phyloP scores from a whole-genome alignment of 2,329 filamentous ascomycete species.

The Fusarium euwallaceae region DNA sequence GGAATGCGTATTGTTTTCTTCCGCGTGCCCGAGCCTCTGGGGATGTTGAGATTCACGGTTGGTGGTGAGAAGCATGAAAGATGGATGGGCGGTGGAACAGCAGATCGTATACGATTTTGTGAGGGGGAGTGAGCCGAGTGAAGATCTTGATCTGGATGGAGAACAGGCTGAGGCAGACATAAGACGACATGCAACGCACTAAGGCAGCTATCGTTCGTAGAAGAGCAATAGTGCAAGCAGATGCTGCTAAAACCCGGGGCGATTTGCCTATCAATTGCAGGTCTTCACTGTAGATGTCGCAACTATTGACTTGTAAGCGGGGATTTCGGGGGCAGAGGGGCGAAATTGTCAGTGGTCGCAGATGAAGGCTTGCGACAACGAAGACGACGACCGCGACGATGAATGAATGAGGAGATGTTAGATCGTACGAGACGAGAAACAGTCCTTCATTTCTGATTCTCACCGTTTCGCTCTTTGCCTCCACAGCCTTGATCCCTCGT shows the following conservation, averaged over 20 bases:
- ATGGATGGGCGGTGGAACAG: slow-evolving; percentile 6
- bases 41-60: slow-evolving; percentile 6
- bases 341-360: slow-evolving; percentile 16
- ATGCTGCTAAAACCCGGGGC: background rate
- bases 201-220: slow-evolving; percentile 10
- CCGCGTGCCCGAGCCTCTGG: background rate
- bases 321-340: slow-evolving; percentile 8
- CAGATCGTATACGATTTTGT: slow-evolving; percentile 20
- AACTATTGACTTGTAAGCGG: slow-evolving; percentile 25
- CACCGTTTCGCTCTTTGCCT: background rate
- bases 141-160: slow-evolving; percentile 29
- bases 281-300: background rate
- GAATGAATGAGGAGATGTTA: slow-evolving; percentile 5
- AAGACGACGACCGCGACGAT: background rate
- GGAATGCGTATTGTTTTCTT: background rate
- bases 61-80: slow-evolving; percentile 19
- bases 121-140: slow-evolving; percentile 30
- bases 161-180: slow-evolving; percentile 25
- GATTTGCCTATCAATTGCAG: slow-evolving; percentile 8
- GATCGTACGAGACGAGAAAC: slow-evolving; percentile 2
- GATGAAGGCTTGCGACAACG: slow-evolving; percentile 7
- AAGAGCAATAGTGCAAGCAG: slow-evolving; percentile 11
- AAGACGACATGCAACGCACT: slow-evolving; percentile 32
- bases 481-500: slow-evolving; percentile 2
- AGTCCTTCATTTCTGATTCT: slow-evolving; percentile 11